phyloP scores from a whole-genome alignment of 2,329 filamentous ascomycete genomes.

The Alternaria panax region DNA sequence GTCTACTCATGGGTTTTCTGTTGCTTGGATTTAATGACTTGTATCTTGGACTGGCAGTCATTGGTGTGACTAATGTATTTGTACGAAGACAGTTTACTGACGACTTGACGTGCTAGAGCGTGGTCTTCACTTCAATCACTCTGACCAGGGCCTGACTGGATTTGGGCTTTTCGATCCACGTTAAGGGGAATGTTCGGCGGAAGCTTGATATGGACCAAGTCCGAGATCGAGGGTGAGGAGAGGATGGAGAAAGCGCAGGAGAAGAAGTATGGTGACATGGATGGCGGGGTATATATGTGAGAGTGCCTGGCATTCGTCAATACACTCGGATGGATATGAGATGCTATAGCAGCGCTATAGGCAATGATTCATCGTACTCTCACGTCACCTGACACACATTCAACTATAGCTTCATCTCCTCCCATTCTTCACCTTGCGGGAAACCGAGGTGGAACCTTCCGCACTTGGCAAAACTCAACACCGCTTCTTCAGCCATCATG shows the following conservation, averaged over 20 bases:
- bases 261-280: background rate
- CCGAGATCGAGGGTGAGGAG: background rate
- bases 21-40: too few species aligned
- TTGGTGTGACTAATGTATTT: too few species aligned
- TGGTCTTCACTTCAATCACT: background rate
- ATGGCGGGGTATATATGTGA: background rate
- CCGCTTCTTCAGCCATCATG: conserved; percentile 43
- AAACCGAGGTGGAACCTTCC: conserved; percentile 55
- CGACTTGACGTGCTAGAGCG: background rate
- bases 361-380: background rate
- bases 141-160: background rate
- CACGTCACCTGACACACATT: background rate
- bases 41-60: too few species aligned
- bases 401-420: conserved; percentile 36
- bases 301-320: background rate
- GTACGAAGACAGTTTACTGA: too few species aligned
- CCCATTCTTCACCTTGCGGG: conserved; percentile 52
- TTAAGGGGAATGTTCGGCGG: background rate
- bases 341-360: background rate
- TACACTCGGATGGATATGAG: background rate
- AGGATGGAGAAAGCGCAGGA: background rate
- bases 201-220: background rate
- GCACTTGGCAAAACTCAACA: conserved; percentile 51
- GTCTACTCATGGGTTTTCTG: too few species aligned
- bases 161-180: background rate